Evolutionary conservation across 352 stramenopile genomes (phyloP), one percentile per base, ranked within the genome.

Genomic region (Globisporangium nunn): DNA sequence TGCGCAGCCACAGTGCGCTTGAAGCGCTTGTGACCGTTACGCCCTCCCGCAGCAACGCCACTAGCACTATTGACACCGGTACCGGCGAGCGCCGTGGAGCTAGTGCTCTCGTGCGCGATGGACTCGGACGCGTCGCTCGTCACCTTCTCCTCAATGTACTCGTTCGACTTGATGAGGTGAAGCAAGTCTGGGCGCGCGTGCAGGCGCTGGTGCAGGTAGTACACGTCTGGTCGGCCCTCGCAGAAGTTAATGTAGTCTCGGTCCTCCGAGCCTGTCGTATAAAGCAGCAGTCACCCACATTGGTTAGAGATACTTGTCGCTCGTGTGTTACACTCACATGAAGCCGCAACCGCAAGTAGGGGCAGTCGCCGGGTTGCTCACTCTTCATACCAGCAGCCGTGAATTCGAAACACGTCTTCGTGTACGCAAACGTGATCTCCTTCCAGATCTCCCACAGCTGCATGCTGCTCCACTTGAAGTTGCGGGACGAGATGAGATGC

Each of bases 391-490:
- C 81, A 85, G 78, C 78, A 74, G 76, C 66, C 58, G 78, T 91
- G 60, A 91, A 91, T 58, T 86, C 76, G 56, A 88, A 91, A 46
- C 81, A 91, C 41, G 81, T 85, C 64, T 91, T 91, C 3, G 81
- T 88, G 62, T 91, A 88, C 33, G 78, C 81, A 58, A 88, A 88
- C 46, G 78, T 85, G 18, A 88, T 63, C 53, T 91, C 81, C 53
- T 91, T 91, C 78, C 81, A 91, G 47, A 91, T 88, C 56, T 88
- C 81, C 81, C 81, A 91, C 2, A 91, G 67, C 58, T 91, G 81
- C 78, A 88, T 87, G 49, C 70, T 85, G 59, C 76, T 88, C 81
- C 81, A 91, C 67, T 90, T 82, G 56, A 80, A 81, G 60, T 79
- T 85, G 28, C 72, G 75, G 51, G 75, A 74, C 37, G 73, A 75